Percentiles rank a stretch among this genome's conserved stretches.
Conservation (phyloP, 345 rosid genomes). For the Citrus glauca region DNA sequence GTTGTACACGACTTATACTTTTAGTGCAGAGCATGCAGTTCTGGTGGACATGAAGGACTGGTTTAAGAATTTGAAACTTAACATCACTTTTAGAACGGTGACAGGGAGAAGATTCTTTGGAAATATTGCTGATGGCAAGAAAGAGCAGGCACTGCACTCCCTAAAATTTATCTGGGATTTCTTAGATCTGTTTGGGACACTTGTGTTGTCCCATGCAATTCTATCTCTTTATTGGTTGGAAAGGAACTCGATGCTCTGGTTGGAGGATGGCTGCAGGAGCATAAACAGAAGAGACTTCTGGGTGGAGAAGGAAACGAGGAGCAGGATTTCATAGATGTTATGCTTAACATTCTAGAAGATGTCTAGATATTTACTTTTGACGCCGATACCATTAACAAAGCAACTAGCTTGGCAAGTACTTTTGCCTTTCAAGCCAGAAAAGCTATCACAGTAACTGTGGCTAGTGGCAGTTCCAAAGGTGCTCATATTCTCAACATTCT, state of each 20-base stretch:
- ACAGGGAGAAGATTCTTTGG: conserved; percentile 30
- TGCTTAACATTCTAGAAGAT: conserved; percentile 27
- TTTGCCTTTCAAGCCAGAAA: neutral
- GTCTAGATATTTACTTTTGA: conserved; percentile 1
- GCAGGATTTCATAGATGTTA: conserved; percentile 38
- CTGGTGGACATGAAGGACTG: conserved; percentile 34
- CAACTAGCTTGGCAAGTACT: conserved; percentile 28
- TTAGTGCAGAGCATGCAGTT: neutral
- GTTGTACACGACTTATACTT: conserved; percentile 5
- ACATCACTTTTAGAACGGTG: conserved; percentile 22
- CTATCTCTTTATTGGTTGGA: too few relatives aligned
- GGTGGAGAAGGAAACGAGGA: conserved; percentile 11
- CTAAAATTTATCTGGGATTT: conserved; percentile 19
- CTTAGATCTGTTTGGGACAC: conserved; percentile 14
- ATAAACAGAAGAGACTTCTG: conserved; percentile 20
- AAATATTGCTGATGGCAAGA: neutral
- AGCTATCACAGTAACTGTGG: neutral
- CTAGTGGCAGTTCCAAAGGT: neutral
- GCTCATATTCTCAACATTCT: neutral
- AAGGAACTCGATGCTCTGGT: conserved; percentile 28
- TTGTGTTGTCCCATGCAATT: conserved; percentile 29
- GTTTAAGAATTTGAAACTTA: conserved; percentile 30
- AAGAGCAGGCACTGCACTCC: conserved; percentile 6
- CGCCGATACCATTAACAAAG: conserved; percentile 27
- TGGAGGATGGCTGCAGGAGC: conserved; percentile 38